phyloP scores from a whole-genome alignment of 164 flowering plant genomes.

The Annona squamosa region DNA sequence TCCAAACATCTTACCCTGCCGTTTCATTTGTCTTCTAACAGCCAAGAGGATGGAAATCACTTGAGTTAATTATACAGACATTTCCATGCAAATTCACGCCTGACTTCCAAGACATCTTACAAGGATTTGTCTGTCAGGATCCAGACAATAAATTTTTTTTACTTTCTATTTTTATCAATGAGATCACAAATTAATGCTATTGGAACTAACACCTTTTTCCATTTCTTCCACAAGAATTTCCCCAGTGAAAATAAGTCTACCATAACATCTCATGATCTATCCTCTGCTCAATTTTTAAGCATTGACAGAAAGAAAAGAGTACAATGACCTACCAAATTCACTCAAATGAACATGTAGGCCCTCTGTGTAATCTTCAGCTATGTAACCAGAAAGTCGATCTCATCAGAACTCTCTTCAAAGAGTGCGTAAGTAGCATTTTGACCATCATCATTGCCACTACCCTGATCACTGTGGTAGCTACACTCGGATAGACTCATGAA shows the following conservation, averaged over 20 bases:
- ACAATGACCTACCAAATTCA: not conserved
- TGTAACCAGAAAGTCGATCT: slow-evolving; percentile 38
- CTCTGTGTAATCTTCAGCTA: slow-evolving; percentile 14
- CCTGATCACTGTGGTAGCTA: slow-evolving; percentile 68
- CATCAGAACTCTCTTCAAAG: slow-evolving; percentile 72
- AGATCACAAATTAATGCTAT: no score
- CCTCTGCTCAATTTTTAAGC: not conserved
- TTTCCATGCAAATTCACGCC: no score
- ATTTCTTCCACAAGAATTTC: not conserved
- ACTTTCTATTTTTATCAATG: no score
- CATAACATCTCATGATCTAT: not conserved
- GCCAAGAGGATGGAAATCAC: no score
- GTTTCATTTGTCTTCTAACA: no score
- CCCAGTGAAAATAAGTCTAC: not conserved
- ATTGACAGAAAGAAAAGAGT: not conserved
- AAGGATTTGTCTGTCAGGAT: no score
- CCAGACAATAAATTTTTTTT: no score
- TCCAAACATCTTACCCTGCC: no score
- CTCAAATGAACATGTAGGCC: not conserved
- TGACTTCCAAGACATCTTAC: no score
- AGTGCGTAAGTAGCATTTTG: slow-evolving; percentile 34
- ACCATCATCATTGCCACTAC: slow-evolving; percentile 75
- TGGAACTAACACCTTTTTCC: not conserved
- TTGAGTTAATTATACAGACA: no score
- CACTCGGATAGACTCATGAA: slow-evolving; percentile 52